phyloP scores from a whole-genome alignment of 1,284 basidiomycete species.

The Tilletia setariae region DNA sequence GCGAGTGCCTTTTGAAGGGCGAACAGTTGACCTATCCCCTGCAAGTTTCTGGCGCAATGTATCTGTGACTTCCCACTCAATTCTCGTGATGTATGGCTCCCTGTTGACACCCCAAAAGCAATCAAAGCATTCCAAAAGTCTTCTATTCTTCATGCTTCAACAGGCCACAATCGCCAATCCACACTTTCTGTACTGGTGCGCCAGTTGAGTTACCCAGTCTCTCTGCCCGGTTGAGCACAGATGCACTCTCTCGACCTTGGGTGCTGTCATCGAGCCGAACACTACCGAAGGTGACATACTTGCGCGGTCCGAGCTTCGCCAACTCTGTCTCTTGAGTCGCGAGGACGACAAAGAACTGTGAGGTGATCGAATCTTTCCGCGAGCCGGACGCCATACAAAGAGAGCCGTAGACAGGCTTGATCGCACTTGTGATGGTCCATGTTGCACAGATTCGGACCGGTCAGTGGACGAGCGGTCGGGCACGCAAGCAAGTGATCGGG shows the following conservation, averaged over 20 bases:
- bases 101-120: too few relatives aligned
- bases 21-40: too few relatives aligned
- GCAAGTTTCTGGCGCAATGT: too few relatives aligned
- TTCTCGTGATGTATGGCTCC: too few relatives aligned
- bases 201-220: background rate
- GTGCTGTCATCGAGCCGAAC: background rate
- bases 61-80: too few relatives aligned
- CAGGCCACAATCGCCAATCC: background rate
- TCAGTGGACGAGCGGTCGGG: background rate
- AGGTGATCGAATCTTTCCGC: constrained; percentile 16
- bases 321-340: background rate
- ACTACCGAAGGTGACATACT: constrained; percentile 16
- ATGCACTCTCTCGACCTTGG: background rate
- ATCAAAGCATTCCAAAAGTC: too few relatives aligned
- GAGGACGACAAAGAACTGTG: constrained; percentile 19
- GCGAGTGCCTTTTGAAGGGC: too few relatives aligned
- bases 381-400: constrained; percentile 16
- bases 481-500: too few relatives aligned
- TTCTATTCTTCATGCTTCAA: too few relatives aligned
- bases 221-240: background rate
- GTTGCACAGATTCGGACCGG: background rate
- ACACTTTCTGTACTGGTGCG: background rate
- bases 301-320: constrained; percentile 9
- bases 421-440: background rate
- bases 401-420: constrained; percentile 15